phyloP scores from a whole-genome alignment of 2,329 filamentous ascomycete genomes.

The Aureobasidium musti region DNA sequence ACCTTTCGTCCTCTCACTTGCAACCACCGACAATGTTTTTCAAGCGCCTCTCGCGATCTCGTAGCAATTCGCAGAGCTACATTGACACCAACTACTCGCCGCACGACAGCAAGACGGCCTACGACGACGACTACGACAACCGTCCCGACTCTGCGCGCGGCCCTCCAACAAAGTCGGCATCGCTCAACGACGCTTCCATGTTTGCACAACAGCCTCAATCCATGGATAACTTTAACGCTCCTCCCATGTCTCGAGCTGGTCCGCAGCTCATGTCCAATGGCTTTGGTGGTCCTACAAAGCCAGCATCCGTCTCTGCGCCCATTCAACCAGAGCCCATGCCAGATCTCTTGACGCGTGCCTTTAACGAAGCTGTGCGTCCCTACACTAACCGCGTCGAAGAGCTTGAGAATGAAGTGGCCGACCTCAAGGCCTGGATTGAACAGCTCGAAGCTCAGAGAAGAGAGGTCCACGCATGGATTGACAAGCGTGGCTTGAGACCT shows the following conservation, averaged over 20 bases:
- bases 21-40: constrained; percentile 48
- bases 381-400: constrained; percentile 57
- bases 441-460: constrained; percentile 54
- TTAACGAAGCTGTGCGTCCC: constrained; percentile 56
- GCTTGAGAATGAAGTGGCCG: constrained; percentile 54
- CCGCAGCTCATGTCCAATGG: constrained; percentile 33
- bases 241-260: constrained; percentile 29
- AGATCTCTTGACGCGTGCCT: constrained; percentile 55
- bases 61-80: constrained; percentile 52
- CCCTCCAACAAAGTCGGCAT: constrained; percentile 37
- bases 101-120: constrained; percentile 47
- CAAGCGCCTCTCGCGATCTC: constrained; percentile 50
- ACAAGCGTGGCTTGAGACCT: constrained; percentile 56
- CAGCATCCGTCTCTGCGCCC: not conserved
- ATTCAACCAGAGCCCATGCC: constrained; percentile 48
- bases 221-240: constrained; percentile 29
- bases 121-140: constrained; percentile 48
- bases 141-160: constrained; percentile 45
- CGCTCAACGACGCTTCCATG: constrained; percentile 40
- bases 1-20: constrained; percentile 29
- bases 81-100: constrained; percentile 50
- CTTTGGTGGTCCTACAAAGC: constrained; percentile 31
- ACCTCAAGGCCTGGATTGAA: constrained; percentile 54
- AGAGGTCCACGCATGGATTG: constrained; percentile 58
- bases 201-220: constrained; percentile 41